Evolutionary conservation across 805 yeast genomes (phyloP), one percentile per base, ranked within the genome.

Genomic region (Saccharomycopsis fibuligera): DNA sequence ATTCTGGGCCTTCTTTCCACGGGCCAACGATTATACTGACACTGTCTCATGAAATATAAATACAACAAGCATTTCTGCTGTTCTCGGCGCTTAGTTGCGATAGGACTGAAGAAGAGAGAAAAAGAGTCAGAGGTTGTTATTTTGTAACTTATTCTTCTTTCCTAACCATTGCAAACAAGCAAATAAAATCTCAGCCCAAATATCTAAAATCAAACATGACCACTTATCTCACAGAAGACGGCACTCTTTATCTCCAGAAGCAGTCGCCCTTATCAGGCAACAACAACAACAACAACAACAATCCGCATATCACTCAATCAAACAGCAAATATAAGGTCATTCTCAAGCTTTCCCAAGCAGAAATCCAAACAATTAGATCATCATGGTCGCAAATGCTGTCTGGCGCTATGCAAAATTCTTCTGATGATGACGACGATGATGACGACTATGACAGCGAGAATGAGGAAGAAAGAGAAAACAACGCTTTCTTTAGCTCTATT

Each of bases 371-470:
- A n/a, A 54, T 70, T 2, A 59, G 68, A 45, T 57, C 58, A 5
- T 62, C 72, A 4, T 70, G 74, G 74, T 49, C 57, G 14, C 62
- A 65, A 52, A 66, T 68, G 64, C 49, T 67, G 27, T 58, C 58
- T 38, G 71, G 68, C 40, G 68, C 65, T n/a, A n/a, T n/a, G n/a
- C 37, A 33, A 17, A 33, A 33, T 12, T 12, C 9, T n/a, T 12
- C 37, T 8, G n/a, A 10, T n/a, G 6, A 33, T n/a, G 6, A 33
- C 9, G 17, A 33, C 6, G 9, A 8, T 9, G 37, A 33, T 16
- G 6, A 33, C 19, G 6, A 33, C 9, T 6, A 33, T 12, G 9
- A 8, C 5, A 17, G n/a, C 17, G 37, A 33, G n/a, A 12, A 29
- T 8, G 37, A 33, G n/a, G 37, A 33, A 17, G 37, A 33, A 33